Evolutionary conservation across 2,329 filamentous ascomycete species (phyloP), one percentile per base, ranked within the genome.

Genomic region (Cryphonectria nitschkei): DNA sequence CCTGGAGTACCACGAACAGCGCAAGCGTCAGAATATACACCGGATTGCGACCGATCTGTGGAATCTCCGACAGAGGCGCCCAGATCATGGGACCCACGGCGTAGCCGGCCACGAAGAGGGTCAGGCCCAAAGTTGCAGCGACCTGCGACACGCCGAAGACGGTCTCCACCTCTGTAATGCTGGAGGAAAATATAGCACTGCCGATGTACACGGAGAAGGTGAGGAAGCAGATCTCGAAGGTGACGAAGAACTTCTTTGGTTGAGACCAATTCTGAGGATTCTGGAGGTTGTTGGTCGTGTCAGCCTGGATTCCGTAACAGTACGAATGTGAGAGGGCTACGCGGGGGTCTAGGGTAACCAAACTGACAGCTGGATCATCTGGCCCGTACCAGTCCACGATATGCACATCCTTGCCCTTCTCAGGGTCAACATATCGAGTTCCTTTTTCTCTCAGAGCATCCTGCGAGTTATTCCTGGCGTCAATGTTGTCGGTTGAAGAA

Each of bases 11-110:
- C 68, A 91, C 87, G 76, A 93, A 93, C 34, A 92, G 81, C 67
- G 86, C 86, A 80, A 93, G 90, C 11, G 90, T 90, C 73, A 87
- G 77, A 52, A 92, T 86, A 79, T 93, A 93, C 5, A 91, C 87
- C 1, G 88, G 87, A 74, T 90, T 92, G 8, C 91, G 84, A 2
- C 92, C 91, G 66, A 93, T 86, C 62, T 84, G 77, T 0, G 91
- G 89, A 32, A 93, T 87, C 79, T 93, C 91, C 65, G 84, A 87
- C 58, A 93, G 79, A 0, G 91, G 91, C 0, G 88, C 89, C 80
- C 88, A 92, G 34, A 93, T 73, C 37, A 93, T 79, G 0, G 90
- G 90, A 0, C 90, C 90, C 22, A 89, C 79, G 16, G 90, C 89
- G 73, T 89, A 89, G 1, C 88, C 89, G 0, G 90, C 80, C 0